These are phyloP conservation scores for Petrea volubilis DNA, from an alignment of 257 asterid species.

Conservation along the genomic window DNA sequence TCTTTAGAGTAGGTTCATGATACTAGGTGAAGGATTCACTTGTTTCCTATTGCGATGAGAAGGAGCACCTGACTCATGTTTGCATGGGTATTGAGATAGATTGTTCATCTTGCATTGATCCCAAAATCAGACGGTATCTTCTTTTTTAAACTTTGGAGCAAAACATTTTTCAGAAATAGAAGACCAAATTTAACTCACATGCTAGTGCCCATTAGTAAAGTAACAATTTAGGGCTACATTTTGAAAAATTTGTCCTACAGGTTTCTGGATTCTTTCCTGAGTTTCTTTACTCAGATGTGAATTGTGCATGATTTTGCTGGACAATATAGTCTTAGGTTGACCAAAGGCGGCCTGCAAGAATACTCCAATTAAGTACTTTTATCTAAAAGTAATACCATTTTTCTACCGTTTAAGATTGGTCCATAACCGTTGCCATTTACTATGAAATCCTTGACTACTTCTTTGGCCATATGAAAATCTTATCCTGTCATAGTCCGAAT, in stretches of 20 bases:
- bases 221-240: background rate
- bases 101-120: background rate
- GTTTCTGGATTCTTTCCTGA: background rate
- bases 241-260: background rate
- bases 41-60: constrained; percentile 8
- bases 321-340: no score
- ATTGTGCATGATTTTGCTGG: no score
- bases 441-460: no score
- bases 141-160: background rate
- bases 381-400: no score
- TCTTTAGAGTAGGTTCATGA: background rate
- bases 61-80: background rate
- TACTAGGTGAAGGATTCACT: background rate
- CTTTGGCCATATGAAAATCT: no score
- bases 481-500: no score
- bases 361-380: background rate
- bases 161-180: background rate
- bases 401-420: no score
- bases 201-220: background rate
- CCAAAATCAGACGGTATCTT: background rate
- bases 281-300: no score
- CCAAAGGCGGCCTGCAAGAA: no score
- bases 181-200: background rate
- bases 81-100: background rate
- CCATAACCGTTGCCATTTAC: no score